A percentile compares a stretch with the other conserved stretches of the same genome.
These are phyloP conservation scores for Clarireedia paspali DNA, from an alignment of 2,329 filamentous ascomycete species.

Conservation along the genomic window DNA sequence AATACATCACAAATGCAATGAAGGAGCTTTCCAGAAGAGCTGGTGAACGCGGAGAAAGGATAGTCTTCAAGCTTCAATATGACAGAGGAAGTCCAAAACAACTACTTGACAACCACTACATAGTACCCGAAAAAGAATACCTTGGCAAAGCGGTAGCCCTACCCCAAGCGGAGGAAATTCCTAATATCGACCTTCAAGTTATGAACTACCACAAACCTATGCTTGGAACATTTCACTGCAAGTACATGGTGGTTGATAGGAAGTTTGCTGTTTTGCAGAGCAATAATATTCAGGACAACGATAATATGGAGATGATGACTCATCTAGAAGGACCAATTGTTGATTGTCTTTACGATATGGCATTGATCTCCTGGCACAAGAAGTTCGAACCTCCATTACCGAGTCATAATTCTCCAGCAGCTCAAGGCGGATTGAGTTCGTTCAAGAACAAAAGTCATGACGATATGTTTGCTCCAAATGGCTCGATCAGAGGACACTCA, in stretches of 20 bases:
- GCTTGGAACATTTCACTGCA: conserved; percentile 69
- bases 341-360: conserved; percentile 67
- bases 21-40: conserved; percentile 61
- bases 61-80: conserved; percentile 68
- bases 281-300: conserved; percentile 73
- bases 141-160: conserved; percentile 50
- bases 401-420: conserved; percentile 42
- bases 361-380: conserved; percentile 65
- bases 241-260: conserved; percentile 71
- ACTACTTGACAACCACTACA: conserved; percentile 55
- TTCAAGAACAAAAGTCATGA: conserved; percentile 18
- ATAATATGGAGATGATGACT: conserved; percentile 75
- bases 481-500: conserved; percentile 27
- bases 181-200: conserved; percentile 64
- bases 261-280: conserved; percentile 64
- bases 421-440: conserved; percentile 23
- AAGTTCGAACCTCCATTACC: conserved; percentile 52
- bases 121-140: conserved; percentile 51
- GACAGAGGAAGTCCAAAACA: conserved; percentile 62
- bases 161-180: conserved; percentile 57
- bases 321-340: conserved; percentile 72
- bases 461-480: conserved; percentile 26
- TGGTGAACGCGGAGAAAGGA: conserved; percentile 44
- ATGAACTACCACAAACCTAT: conserved; percentile 64
- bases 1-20: conserved; percentile 59